phyloP scores from a whole-genome alignment of 148 eudicot genomes.

The Amaranthus hypochondriacus region DNA sequence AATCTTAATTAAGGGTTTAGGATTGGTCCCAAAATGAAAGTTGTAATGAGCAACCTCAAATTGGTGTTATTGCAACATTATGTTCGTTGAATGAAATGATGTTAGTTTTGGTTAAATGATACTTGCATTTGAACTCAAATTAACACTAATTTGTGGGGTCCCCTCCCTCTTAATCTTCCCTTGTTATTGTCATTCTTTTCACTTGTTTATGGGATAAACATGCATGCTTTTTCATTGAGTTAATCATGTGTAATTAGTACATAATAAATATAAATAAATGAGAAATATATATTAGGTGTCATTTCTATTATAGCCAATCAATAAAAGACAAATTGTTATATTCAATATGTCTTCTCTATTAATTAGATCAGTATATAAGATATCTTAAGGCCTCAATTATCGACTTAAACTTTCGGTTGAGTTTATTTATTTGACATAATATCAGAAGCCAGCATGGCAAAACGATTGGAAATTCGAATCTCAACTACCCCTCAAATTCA shows the following conservation, averaged over 20 bases:
- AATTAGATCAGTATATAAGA: no score
- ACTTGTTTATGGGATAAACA: constrained; percentile 8
- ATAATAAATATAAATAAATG: neutral
- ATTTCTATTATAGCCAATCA: neutral
- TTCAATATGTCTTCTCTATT: neutral
- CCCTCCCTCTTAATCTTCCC: no score
- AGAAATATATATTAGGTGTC: neutral
- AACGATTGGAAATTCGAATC: no score
- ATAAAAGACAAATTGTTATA: neutral
- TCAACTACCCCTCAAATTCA: no score
- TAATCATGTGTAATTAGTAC: neutral
- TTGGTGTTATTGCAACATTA: constrained; percentile 14
- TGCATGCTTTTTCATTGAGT: constrained; percentile 5
- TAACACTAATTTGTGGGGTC: neutral
- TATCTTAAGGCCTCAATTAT: no score
- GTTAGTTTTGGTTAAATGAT: neutral
- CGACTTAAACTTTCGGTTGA: no score
- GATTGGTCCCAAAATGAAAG: neutral
- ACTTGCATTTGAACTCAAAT: constrained; percentile 11
- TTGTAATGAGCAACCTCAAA: neutral
- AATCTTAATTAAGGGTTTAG: no score
- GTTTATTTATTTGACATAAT: no score
- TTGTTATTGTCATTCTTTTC: neutral
- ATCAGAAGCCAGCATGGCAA: no score
- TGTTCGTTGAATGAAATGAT: constrained; percentile 6